Percentiles rank a stretch among this genome's conserved stretches.
Conservation (phyloP, 2,329 filamentous ascomycete species). For the Cytospora paraplurivora region DNA sequence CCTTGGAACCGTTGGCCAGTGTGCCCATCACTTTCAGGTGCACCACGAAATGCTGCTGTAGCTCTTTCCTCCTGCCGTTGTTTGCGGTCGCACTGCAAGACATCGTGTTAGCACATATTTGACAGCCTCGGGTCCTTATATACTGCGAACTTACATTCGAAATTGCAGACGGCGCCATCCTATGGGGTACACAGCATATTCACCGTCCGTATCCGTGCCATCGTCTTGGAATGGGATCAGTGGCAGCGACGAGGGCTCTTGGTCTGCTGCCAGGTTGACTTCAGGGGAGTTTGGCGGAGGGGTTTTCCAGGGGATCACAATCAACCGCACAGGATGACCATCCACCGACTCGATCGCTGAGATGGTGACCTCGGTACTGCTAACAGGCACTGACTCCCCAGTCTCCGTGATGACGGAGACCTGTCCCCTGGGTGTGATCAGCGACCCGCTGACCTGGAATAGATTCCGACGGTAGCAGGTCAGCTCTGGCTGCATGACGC, state of each 20-base stretch:
- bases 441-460: slow-evolving; percentile 91
- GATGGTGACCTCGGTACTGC: slow-evolving; percentile 81
- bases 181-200: slow-evolving; percentile 88
- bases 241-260: slow-evolving; percentile 82
- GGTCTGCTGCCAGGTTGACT: slow-evolving; percentile 67
- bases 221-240: slow-evolving; percentile 69
- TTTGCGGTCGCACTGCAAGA: slow-evolving; percentile 79
- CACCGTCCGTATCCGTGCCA: slow-evolving; percentile 64
- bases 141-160: slow-evolving; percentile 61
- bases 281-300: slow-evolving; percentile 78
- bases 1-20: slow-evolving; percentile 78
- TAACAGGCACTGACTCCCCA: slow-evolving; percentile 80
- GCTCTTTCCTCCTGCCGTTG: slow-evolving; percentile 89
- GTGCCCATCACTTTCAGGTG: slow-evolving; percentile 85
- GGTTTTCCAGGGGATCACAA: slow-evolving; percentile 98
- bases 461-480: slow-evolving; percentile 96
- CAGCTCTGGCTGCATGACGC: slow-evolving; percentile 71
- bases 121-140: no score
- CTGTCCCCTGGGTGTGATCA: slow-evolving; percentile 77
- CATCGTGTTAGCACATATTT: slow-evolving; percentile 29
- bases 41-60: slow-evolving; percentile 94
- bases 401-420: slow-evolving; percentile 81
- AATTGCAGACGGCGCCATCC: slow-evolving; percentile 95
- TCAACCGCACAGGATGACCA: slow-evolving; percentile 86
- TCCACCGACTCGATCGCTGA: slow-evolving; percentile 95